These are phyloP conservation scores for Vitis cinerea DNA, from an alignment of 164 flowering plant genomes.

Conservation along the genomic window DNA sequence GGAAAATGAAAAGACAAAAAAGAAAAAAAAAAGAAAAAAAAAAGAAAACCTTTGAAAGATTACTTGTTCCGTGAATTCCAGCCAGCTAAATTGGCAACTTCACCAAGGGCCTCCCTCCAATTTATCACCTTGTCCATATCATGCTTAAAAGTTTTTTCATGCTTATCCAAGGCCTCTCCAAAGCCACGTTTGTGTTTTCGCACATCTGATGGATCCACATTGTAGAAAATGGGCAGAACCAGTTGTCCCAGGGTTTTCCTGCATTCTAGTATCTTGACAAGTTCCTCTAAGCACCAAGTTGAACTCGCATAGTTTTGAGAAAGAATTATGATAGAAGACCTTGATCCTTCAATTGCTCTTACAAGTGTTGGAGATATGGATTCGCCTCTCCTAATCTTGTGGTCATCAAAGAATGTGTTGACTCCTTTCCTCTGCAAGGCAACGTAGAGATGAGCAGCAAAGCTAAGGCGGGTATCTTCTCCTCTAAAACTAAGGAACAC, in stretches of 20 bases:
- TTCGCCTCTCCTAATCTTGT: background rate
- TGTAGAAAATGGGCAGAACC: slow-evolving; percentile 5
- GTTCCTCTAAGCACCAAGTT: slow-evolving; percentile 7
- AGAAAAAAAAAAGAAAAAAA: too few relatives aligned
- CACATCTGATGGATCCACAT: slow-evolving; percentile 11
- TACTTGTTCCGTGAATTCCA: too few relatives aligned
- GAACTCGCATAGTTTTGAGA: slow-evolving; percentile 11
- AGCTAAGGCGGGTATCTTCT: slow-evolving; percentile 1
- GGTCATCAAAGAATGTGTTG: slow-evolving; percentile 1
- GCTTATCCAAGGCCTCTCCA: background rate
- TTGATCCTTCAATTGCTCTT: background rate
- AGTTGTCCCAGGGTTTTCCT: background rate
- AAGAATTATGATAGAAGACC: background rate
- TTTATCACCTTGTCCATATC: too few relatives aligned
- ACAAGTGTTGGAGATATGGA: background rate
- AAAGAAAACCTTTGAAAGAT: too few relatives aligned
- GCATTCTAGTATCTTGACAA: slow-evolving; percentile 10
- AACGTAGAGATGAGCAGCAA: slow-evolving; percentile 3
- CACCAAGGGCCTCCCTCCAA: too few relatives aligned
- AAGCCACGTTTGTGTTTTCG: background rate
- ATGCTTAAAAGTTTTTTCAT: background rate
- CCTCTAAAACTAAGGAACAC: slow-evolving; percentile 3
- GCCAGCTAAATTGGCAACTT: too few relatives aligned
- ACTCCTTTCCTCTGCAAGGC: background rate
- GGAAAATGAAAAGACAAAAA: too few relatives aligned